phyloP scores from a whole-genome alignment of 768 basidiomycete species.

The Tephrocybe rancida region DNA sequence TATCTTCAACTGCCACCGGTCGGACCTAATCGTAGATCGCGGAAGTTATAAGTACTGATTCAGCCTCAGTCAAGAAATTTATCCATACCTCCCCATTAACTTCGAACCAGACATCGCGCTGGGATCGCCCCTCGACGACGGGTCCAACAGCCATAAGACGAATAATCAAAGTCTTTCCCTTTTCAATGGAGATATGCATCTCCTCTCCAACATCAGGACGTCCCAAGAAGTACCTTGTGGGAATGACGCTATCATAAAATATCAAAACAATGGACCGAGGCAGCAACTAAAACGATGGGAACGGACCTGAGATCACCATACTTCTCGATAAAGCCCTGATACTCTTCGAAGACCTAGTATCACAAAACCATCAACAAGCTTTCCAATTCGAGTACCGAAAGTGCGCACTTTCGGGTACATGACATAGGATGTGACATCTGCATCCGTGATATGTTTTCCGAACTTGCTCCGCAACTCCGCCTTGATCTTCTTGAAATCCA shows the following conservation, averaged over 20 bases:
- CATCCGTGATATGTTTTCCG: conserved; percentile 92
- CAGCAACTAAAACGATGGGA: conserved; percentile 1
- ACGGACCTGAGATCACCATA: conserved; percentile 91
- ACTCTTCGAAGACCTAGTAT: conserved; percentile 92
- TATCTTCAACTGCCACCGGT: conserved; percentile 94
- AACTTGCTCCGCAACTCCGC: conserved; percentile 90
- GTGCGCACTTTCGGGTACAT: conserved; percentile 93
- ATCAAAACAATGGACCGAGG: conserved; percentile 12
- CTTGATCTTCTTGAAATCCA: conserved; percentile 97
- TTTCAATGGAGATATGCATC: conserved; percentile 94
- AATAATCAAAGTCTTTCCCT: conserved; percentile 96
- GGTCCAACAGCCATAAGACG: conserved; percentile 95
- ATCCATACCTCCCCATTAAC: conserved; percentile 86
- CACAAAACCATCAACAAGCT: background rate
- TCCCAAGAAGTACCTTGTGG: conserved; percentile 96
- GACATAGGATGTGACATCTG: conserved; percentile 92
- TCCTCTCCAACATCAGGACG: conserved; percentile 93
- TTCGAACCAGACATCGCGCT: conserved; percentile 98
- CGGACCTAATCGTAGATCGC: conserved; percentile 63
- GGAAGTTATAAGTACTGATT: conserved; percentile 10
- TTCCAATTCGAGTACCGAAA: background rate
- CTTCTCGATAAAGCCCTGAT: conserved; percentile 91
- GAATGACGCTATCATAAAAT: conserved; percentile 69
- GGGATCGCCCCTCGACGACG: conserved; percentile 88
- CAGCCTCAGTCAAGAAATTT: conserved; percentile 5